Conservation (phyloP, 1,284 basidiomycete genomes). For the Wallemia mellicola region DNA sequence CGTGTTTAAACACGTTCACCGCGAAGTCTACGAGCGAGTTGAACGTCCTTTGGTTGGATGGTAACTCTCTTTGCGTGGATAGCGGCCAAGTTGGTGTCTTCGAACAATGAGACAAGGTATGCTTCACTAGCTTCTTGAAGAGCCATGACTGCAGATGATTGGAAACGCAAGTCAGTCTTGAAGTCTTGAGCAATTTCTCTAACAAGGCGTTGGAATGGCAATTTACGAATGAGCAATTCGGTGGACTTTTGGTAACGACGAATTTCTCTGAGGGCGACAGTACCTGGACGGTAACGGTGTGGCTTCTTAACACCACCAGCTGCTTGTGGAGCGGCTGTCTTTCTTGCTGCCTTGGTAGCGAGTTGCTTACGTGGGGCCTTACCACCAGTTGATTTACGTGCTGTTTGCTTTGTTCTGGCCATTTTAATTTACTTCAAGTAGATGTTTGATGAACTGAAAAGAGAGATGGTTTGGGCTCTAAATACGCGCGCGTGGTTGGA, state of each 20-base stretch:
- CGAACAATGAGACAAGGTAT: no score
- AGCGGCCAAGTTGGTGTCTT: no score
- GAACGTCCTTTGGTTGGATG: background rate
- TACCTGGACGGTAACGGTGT: conserved; percentile 86
- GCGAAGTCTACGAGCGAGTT: conserved; percentile 38
- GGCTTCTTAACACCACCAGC: conserved; percentile 92
- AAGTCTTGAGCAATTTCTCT: no score
- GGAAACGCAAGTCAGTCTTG: no score
- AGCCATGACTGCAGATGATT: no score
- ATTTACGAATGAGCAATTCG: conserved; percentile 66
- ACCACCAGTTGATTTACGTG: conserved; percentile 19
- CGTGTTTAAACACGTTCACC: conserved; percentile 42
- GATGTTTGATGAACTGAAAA: background rate
- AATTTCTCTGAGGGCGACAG: conserved; percentile 89
- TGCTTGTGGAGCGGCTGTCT: conserved; percentile 29
- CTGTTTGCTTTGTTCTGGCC: conserved; percentile 16
- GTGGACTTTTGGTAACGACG: conserved; percentile 89
- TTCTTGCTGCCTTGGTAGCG: conserved; percentile 65
- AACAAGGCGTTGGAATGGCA: conserved; percentile 29
- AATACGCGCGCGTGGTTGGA: background rate
- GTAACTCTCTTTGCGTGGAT: no score
- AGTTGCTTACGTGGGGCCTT: conserved; percentile 24
- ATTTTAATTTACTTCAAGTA: conserved; percentile 6
- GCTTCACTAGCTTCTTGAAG: no score
- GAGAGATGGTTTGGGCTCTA: background rate